Percentiles rank a stretch among this genome's conserved stretches.
These are phyloP conservation scores for Phytophthora fragariae DNA, from an alignment of 352 stramenopile genomes.

Conservation along the genomic window DNA sequence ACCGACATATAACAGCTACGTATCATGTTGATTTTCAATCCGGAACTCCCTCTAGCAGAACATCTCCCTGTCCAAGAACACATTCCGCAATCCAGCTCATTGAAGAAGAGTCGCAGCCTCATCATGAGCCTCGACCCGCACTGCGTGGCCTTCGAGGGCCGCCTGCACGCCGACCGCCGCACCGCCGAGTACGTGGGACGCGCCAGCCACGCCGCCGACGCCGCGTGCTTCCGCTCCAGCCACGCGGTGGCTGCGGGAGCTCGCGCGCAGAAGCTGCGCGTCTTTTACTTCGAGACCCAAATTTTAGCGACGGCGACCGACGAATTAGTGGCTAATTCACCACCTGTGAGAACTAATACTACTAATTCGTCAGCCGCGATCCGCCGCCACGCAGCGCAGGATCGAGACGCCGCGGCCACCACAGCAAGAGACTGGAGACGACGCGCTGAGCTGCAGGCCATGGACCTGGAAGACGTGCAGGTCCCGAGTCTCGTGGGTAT, in stretches of 20 bases:
- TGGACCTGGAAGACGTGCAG: slow-evolving; percentile 37
- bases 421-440: slow-evolving; percentile 21
- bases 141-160: slow-evolving; percentile 53
- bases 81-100: not conserved
- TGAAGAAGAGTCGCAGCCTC: slow-evolving; percentile 1
- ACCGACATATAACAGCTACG: too few relatives aligned
- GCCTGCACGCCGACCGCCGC: slow-evolving; percentile 62
- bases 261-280: slow-evolving; percentile 22
- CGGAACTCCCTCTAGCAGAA: not conserved
- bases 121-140: slow-evolving; percentile 44
- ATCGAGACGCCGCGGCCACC: slow-evolving; percentile 12
- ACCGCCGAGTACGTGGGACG: slow-evolving; percentile 68
- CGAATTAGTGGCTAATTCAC: slow-evolving; percentile 35
- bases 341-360: slow-evolving; percentile 29
- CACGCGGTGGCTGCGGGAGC: slow-evolving; percentile 28
- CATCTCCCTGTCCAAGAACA: not conserved
- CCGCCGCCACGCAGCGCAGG: slow-evolving; percentile 11
- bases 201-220: slow-evolving; percentile 58
- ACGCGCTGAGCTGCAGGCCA: slow-evolving; percentile 28
- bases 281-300: slow-evolving; percentile 70
- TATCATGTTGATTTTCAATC: not conserved
- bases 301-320: slow-evolving; percentile 47
- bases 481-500: slow-evolving; percentile 2
- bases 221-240: slow-evolving; percentile 54
- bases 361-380: slow-evolving; percentile 1